These are phyloP conservation scores for Pseudogymnoascus sp. DNA, from an alignment of 2,329 filamentous ascomycete species.

Conservation along the genomic window DNA sequence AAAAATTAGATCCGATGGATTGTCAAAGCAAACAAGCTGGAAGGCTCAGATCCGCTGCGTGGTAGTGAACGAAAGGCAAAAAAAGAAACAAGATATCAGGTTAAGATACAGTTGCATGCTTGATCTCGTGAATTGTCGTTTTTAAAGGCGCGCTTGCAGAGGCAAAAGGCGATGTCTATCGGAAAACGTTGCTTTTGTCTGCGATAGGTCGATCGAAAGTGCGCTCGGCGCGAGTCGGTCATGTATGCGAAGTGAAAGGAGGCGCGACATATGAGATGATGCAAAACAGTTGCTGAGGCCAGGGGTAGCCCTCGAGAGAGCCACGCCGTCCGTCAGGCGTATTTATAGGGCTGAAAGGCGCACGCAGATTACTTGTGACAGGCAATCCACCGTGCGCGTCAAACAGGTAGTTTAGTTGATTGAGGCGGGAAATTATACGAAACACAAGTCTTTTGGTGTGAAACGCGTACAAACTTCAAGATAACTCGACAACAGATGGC, in stretches of 20 bases:
- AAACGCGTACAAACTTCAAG: background rate
- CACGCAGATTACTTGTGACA: constrained; percentile 7
- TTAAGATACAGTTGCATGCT: constrained; percentile 7
- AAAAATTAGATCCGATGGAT: background rate
- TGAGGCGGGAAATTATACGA: background rate
- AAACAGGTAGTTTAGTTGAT: constrained; percentile 8
- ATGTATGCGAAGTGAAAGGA: constrained; percentile 4
- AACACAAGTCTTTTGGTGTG: background rate
- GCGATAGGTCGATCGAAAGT: background rate
- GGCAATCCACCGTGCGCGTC: background rate
- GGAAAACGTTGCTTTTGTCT: background rate
- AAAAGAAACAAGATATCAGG: background rate
- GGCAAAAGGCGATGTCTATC: background rate
- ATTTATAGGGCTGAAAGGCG: constrained; percentile 12
- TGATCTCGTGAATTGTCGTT: background rate
- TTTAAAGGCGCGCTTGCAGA: background rate
- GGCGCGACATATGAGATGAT: constrained; percentile 1
- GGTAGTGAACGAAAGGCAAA: background rate
- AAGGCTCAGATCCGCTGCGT: constrained; percentile 3
- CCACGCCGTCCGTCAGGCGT: constrained; percentile 22
- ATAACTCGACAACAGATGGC: background rate
- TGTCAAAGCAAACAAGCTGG: background rate
- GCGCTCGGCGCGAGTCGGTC: background rate
- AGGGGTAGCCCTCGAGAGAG: constrained; percentile 16
- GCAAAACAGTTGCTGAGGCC: constrained; percentile 15